Evolutionary conservation across 2,329 filamentous ascomycete species (phyloP), one percentile per base, ranked within the genome.

Genomic region (Colletotrichum eleusines): DNA sequence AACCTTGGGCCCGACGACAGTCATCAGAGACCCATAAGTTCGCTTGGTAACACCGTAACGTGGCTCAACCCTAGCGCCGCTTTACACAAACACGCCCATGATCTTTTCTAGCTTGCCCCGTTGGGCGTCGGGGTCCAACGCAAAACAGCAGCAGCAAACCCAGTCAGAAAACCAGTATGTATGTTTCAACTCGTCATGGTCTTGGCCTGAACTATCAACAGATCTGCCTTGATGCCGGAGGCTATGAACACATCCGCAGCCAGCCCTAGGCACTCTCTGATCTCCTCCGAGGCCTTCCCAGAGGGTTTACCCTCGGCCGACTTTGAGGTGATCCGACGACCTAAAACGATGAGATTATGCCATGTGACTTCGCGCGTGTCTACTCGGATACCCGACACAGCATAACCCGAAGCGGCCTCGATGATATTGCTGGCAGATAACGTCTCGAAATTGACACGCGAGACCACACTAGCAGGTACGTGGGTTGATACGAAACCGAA

Each of bases 401-500:
- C 71, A 28, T 66, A 72, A 46, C 31, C 59, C 26, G 71, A 54
- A 20, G 61, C 66, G 51, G 63, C 69, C 28, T 72, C 69, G 31
- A 64, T 14, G 4, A 28, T 5, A 26, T 72, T 63, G 23, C 53
- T 50, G 23, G 65, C 69, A 44, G 68, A 64, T 23, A 58, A 64
- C 9, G 62, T 61, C 50, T 74, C 73, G n/a, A 76, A 74, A 1
- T 75, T 38, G 20, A 78, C 73, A 16, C 76, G 75, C 7, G 77
- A 72, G 0, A 71, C 42, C 3, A 78, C 71, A 20, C 72, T 55
- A 0, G 75, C 72, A 23, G 76, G 74, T 5, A 65, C 73, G 14
- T 75, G 73, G 0, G 74, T 75, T 46, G 72, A 74, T 35, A 80
- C 59, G 8, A 78, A 77, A n/a, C 78, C 77, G 18, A 79, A 66